Evolutionary conservation across 352 stramenopile genomes (phyloP).

Genomic region (Globisporangium splendens): DNA sequence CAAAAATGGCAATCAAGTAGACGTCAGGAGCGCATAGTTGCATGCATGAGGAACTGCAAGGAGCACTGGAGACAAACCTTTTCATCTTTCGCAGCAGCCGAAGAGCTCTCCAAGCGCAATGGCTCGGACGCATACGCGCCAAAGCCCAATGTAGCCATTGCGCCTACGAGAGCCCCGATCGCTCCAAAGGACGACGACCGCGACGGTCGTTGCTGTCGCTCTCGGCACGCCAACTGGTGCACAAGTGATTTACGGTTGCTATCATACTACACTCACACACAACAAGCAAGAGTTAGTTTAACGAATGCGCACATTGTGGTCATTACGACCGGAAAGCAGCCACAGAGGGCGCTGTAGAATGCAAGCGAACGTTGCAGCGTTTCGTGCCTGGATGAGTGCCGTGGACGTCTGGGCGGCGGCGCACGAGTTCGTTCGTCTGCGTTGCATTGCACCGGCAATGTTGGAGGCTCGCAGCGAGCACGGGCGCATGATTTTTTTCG

Average conservation of each 20-base stretch:
- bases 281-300: not conserved
- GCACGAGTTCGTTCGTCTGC: not conserved
- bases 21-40: not conserved
- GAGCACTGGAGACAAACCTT: not conserved
- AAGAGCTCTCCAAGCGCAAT: not conserved
- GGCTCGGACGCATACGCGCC: not conserved
- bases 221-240: not conserved
- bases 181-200: slow-evolving; percentile 27
- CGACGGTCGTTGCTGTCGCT: not conserved
- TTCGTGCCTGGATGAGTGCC: not conserved
- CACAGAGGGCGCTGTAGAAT: no score
- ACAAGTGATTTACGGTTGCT: not conserved
- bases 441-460: not conserved
- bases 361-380: not conserved
- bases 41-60: not conserved
- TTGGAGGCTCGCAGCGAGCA: not conserved
- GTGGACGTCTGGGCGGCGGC: not conserved
- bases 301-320: no score
- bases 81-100: not conserved
- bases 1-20: slow-evolving; percentile 1
- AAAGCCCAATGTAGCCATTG: slow-evolving; percentile 18
- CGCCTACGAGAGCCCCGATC: slow-evolving; percentile 28
- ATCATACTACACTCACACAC: not conserved
- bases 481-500: not conserved
- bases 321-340: no score